Evolutionary conservation across 306 rosid species (phyloP), one percentile per base, ranked within the genome.

Genomic region (Inga oerstediana): DNA sequence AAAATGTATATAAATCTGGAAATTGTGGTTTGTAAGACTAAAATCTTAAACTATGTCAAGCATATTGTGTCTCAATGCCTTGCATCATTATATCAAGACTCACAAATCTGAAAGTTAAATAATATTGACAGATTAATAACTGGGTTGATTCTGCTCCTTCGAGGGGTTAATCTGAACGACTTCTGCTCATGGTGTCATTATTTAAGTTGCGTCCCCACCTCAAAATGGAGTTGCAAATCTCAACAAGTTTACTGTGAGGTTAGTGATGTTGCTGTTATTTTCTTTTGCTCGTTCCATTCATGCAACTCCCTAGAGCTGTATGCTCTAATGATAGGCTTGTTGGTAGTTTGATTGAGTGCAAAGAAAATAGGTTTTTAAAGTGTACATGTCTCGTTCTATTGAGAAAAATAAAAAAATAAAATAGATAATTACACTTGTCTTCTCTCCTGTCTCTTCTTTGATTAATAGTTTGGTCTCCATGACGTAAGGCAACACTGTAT

Each of bases 171-270:
- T 76, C 48, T 91, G 86, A 91, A 90, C 22, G 86, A 92, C 0
- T 84, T 16, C 34, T 94, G 98, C 83, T 84, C 91, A 20, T 94
- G 97, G 95, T 94, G 98, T 78, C 97, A 90, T 66, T 91, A 90
- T 84, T 76, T 94, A 79, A 94, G 91, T 80, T 89, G 97, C 68
- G 80, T 92, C 80, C 95, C 94, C 37, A 92, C 89, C 67, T 81
- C 93, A 72, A 87, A 86, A 85, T 91, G 97, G 98, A 89, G 86
- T 54, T 94, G 94, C 88, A 65, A 88, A 34, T 62, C 89, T 15
- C 83, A 77, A 52, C 49, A 62, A 49, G 45, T 65, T 14, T 84
- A 66, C 75, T 93, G 98, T 74, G 78, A 90, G 92, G 94, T 93
- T 79, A 85, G 79, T 80, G 32, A 71, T 69, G 39, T 45, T 61